These are phyloP conservation scores for Cadophora luteo-olivacea DNA, from an alignment of 2,329 filamentous ascomycete species.

Conservation along the genomic window DNA sequence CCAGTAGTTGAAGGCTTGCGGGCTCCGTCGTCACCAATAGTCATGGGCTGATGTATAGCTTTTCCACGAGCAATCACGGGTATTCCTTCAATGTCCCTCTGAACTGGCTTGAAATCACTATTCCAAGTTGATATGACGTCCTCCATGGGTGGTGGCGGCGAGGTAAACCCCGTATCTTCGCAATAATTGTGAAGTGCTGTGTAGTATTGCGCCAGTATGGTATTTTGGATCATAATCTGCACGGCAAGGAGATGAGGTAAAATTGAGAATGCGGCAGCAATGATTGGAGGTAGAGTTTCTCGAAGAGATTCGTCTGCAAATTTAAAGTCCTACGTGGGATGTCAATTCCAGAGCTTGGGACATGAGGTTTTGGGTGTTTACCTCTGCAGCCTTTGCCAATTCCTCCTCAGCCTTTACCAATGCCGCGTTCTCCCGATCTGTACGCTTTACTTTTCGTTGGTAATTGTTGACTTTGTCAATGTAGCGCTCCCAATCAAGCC, in stretches of 20 bases:
- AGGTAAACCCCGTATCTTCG: slow-evolving; percentile 70
- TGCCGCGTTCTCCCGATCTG: slow-evolving; percentile 74
- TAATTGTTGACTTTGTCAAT: slow-evolving; percentile 74
- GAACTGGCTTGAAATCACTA: slow-evolving; percentile 64
- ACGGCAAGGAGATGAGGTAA: slow-evolving; percentile 73
- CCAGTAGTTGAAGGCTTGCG: slow-evolving; percentile 40
- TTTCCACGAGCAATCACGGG: slow-evolving; percentile 70
- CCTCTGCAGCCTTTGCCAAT: slow-evolving; percentile 67
- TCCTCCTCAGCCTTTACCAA: slow-evolving; percentile 77
- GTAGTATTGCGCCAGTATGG: slow-evolving; percentile 78
- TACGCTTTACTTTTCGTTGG: slow-evolving; percentile 72
- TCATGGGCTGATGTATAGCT: slow-evolving; percentile 61
- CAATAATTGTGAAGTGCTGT: slow-evolving; percentile 78
- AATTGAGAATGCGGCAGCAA: slow-evolving; percentile 74
- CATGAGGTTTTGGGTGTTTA: slow-evolving; percentile 47
- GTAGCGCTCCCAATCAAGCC: slow-evolving; percentile 81
- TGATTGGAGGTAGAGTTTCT: slow-evolving; percentile 72
- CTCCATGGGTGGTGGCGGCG: slow-evolving; percentile 74
- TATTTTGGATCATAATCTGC: slow-evolving; percentile 79
- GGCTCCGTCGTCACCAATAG: slow-evolving; percentile 43
- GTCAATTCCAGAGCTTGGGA: slow-evolving; percentile 24
- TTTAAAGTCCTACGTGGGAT: slow-evolving; percentile 66
- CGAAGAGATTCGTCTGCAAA: slow-evolving; percentile 77
- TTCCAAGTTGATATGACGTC: slow-evolving; percentile 74
- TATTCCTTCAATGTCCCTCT: slow-evolving; percentile 71